Percentiles rank a stretch among this genome's conserved stretches.
Evolutionary conservation across 2,329 filamentous ascomycete species (phyloP).

Genomic region (Drechslerella stenobrocha): DNA sequence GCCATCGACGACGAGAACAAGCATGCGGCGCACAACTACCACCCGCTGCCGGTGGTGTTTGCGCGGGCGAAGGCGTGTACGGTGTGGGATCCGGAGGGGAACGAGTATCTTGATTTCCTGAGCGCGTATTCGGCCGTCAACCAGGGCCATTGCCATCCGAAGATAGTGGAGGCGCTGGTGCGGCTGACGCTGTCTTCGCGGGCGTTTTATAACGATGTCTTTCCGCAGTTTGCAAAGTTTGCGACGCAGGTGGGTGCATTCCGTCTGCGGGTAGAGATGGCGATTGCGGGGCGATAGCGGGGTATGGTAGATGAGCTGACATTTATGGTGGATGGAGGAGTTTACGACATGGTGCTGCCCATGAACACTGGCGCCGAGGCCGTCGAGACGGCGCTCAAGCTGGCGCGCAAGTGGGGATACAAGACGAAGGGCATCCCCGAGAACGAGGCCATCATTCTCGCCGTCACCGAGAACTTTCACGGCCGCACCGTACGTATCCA

Average conservation of each 20-base stretch:
- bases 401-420: constrained; percentile 97
- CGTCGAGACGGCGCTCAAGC: constrained; percentile 92
- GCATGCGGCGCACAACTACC: constrained; percentile 97
- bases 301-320: too few relatives aligned
- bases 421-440: constrained; percentile 88
- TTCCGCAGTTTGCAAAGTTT: constrained; percentile 92
- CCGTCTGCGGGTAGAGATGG: not conserved
- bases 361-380: constrained; percentile 99
- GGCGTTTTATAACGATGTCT: constrained; percentile 98
- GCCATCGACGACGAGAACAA: constrained; percentile 81
- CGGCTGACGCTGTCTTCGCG: constrained; percentile 88
- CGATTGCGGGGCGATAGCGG: too few relatives aligned
- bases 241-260: constrained; percentile 67
- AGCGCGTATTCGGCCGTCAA: constrained; percentile 98
- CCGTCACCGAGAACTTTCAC: constrained; percentile 90
- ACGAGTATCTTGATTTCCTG: constrained; percentile 94
- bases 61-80: constrained; percentile 78
- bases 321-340: too few relatives aligned
- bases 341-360: constrained; percentile 97
- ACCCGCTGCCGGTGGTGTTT: constrained; percentile 93
- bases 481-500: constrained; percentile 76
- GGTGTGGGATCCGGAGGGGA: constrained; percentile 96
- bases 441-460: constrained; percentile 81
- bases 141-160: constrained; percentile 96
- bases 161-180: too few relatives aligned